A percentile compares a stretch with the other conserved stretches of the same genome.
Conservation (phyloP, 371 early-diverging fungal species). For the Syncephalastrum contaminatum region DNA sequence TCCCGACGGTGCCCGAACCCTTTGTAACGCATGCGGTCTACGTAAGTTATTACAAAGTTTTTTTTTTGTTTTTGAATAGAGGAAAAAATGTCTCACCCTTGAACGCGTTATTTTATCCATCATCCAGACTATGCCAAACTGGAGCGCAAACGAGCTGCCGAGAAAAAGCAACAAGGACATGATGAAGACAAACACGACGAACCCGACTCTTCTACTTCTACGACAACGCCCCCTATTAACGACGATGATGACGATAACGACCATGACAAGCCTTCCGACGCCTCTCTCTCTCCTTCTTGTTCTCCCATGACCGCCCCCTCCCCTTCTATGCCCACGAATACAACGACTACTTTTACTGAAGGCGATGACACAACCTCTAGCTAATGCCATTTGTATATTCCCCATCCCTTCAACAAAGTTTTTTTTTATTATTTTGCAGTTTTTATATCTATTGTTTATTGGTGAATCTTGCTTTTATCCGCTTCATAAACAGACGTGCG, state of each 20-base stretch:
- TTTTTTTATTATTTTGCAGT: no score
- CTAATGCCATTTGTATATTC: no score
- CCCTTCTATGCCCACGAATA: no score
- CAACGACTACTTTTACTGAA: no score
- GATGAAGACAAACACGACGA: neutral
- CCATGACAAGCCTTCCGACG: no score
- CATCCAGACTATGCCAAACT: conserved; percentile 40
- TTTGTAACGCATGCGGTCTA: conserved; percentile 71
- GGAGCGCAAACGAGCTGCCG: conserved; percentile 30
- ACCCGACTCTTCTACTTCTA: neutral
- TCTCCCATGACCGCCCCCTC: no score
- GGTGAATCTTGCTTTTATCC: conserved; percentile 55
- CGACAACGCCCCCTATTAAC: no score
- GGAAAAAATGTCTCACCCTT: conserved; percentile 10
- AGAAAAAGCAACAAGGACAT: conserved; percentile 2
- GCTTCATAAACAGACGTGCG: conserved; percentile 63
- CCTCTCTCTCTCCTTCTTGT: no score
- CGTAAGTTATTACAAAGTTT: conserved; percentile 44
- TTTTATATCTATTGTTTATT: no score
- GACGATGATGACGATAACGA: no score
- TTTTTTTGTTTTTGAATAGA: conserved; percentile 45
- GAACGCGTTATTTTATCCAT: neutral
- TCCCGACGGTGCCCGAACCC: conserved; percentile 64
- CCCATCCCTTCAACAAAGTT: no score
- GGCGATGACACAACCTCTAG: no score